Base-by-base conservation (phyloP, 2,329 filamentous ascomycete species). In the Bipolaris zeicola region DNA sequence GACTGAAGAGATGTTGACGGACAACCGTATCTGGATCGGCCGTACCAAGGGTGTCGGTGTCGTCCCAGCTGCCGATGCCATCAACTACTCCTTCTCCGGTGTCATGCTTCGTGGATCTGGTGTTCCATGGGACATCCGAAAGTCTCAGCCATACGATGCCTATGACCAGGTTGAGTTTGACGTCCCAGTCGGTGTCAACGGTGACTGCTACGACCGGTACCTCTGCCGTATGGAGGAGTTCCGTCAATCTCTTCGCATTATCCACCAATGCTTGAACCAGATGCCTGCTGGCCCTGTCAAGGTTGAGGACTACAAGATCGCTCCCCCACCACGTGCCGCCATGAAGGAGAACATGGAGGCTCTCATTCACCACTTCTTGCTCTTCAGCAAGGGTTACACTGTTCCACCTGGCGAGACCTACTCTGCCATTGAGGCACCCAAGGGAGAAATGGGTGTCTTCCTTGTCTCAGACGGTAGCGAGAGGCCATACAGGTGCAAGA, bases 271-370 rank as follows among this genome's bases (percentile, higher is more conserved):
- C 79, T 82, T 99, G 69, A 98, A 99, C 85, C 92, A 99, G 83
- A 99, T 99, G 91, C 94, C 96, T 46, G 85, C 91, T 46, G 95
- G 95, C 26, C 95, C 95, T 50, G 86, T 98, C 75, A 90, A 94
- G 67, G 92, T 97, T 39, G 95, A 99, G 80, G 95, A 99, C 80
- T 99, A 98, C 87, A 99, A 99, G 87, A 87, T 99, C 72, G 90
- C 91, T 2, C 95, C 95, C 20, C 95, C 95, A 61, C 96, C 95
- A n/a, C 89, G 95, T 73, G 85, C 91, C 42, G 95, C 95, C 73
- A 99, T 99, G 95, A 99, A 99, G 86, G 95, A 99, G 87, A 99
- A 99, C 83, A 99, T 99, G 96, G 95, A 99, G 82, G 93, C 95
- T 37, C 86, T 99, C 41, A 99, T 99, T 76, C 95, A 99, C 82